phyloP scores from a whole-genome alignment of 352 stramenopile species.

The Peronosclerospora sorghi region DNA sequence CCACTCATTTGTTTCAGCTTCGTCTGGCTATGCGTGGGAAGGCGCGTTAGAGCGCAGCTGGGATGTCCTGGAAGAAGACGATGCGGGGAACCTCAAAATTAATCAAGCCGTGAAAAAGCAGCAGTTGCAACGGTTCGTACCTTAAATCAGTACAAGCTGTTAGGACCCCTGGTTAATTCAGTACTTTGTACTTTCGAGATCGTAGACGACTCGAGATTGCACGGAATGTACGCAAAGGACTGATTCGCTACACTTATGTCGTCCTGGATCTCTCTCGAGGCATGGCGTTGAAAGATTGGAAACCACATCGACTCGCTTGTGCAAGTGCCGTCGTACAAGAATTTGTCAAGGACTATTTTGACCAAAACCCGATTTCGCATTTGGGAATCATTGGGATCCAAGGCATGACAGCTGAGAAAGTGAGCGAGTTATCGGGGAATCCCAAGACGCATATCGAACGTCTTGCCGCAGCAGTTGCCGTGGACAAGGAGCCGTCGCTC shows the following conservation, averaged over 20 bases:
- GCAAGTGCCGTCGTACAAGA: conserved; percentile 62
- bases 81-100: conserved; percentile 74
- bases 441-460: conserved; percentile 78
- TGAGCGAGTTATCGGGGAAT: conserved; percentile 87
- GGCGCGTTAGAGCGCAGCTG: conserved; percentile 75
- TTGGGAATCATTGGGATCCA: conserved; percentile 86
- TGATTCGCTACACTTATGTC: conserved; percentile 82
- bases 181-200: background rate
- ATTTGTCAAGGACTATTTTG: conserved; percentile 88
- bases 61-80: conserved; percentile 81
- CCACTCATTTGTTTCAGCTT: conserved; percentile 5
- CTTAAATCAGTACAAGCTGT: background rate
- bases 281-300: conserved; percentile 83
- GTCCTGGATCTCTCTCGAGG: conserved; percentile 79
- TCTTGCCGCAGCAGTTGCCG: conserved; percentile 46
- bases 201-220: conserved; percentile 61
- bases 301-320: conserved; percentile 65
- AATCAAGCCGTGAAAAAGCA: conserved; percentile 45
- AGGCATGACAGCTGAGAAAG: conserved; percentile 83
- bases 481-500: conserved; percentile 83
- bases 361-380: conserved; percentile 91
- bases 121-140: conserved; percentile 54
- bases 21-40: conserved; percentile 77
- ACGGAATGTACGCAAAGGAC: conserved; percentile 73
- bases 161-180: background rate